Evolutionary conservation across 129 eudicot species (phyloP), one percentile per base, ranked within the genome.

Genomic region (Artemisia annua): DNA sequence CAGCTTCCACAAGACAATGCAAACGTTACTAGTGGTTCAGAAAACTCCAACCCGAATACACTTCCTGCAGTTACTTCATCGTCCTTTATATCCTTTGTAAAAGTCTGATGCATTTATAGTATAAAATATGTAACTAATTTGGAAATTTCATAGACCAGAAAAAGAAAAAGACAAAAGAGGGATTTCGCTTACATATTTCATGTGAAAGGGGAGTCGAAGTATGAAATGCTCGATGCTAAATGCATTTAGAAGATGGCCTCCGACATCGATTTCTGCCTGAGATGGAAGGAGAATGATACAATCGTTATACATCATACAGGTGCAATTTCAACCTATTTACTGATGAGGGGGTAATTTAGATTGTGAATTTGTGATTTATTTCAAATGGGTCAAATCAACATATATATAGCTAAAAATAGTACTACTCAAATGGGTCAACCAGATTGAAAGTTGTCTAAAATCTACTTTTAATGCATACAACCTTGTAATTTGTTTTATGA

Each of bases 1-100:
- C 96, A 89, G 80, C 98, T 92, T 80, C 98, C 96, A 53, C 96
- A 85, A 11, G 98, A 89, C 15, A 92, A 91, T 48, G 96, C 98
- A 81, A 89, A 87, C 71, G 96, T 89, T 14, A 88, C 89, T 72
- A 83, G 68, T 8, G 97, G 97, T 81, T 91, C 97, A 32, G 89
- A 88, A 67, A 83, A 76, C 76, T 92, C 98, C 81, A 92, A 85
- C 54, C 94, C 94, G 50, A 85, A 83, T 67, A 67, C 46, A 75
- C 80, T 85, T 65, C 91, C 74, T 52, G 89, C 75, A 13, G 82
- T 72, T 87, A 63, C 76, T 77, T 85, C 98, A 70, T 89, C 88
- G 12, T 70, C 80, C 51, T 85, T 85, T 48, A 80, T 71, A 71
- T 82, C 87, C 72, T 86, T 91, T 43, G 72, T 56, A 62, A 69